These are phyloP conservation scores for Debaryomyces fabryi DNA, from an alignment of 1,139 yeast genomes.

Conservation along the genomic window DNA sequence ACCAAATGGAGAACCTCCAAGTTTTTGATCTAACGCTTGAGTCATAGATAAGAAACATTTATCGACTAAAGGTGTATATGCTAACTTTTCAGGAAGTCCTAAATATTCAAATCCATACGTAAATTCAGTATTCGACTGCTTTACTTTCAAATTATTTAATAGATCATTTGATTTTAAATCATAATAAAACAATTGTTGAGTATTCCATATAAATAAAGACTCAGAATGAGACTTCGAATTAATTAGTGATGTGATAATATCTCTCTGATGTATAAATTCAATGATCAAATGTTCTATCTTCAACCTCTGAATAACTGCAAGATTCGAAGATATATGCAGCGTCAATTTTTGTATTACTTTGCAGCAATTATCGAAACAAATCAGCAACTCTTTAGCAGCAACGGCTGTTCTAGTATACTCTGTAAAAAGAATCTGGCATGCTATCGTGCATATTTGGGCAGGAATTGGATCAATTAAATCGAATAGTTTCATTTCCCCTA, in stretches of 20 bases:
- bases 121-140: slow-evolving; percentile 56
- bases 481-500: slow-evolving; percentile 8
- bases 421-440: slow-evolving; percentile 66
- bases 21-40: slow-evolving; percentile 69
- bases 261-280: slow-evolving; percentile 66
- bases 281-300: slow-evolving; percentile 63
- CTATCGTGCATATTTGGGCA: slow-evolving; percentile 59
- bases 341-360: slow-evolving; percentile 19
- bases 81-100: slow-evolving; percentile 75
- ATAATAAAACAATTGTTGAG: slow-evolving; percentile 56
- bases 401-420: slow-evolving; percentile 35
- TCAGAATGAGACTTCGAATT: slow-evolving; percentile 17
- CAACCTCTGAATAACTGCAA: slow-evolving; percentile 37
- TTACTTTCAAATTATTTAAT: slow-evolving; percentile 43
- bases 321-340: slow-evolving; percentile 21
- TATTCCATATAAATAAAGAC: slow-evolving; percentile 43
- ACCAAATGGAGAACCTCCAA: slow-evolving; percentile 94
- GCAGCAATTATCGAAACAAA: slow-evolving; percentile 9
- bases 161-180: slow-evolving; percentile 25
- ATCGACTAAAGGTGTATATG: slow-evolving; percentile 74
- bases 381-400: slow-evolving; percentile 2
- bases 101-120: slow-evolving; percentile 81
- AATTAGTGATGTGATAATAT: slow-evolving; percentile 35
- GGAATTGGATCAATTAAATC: slow-evolving; percentile 39
- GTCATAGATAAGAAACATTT: slow-evolving; percentile 70